Percentiles rank a stretch among this genome's conserved stretches.
Conservation (phyloP, 441 rosid genomes). For the Raphanus hybrid region DNA sequence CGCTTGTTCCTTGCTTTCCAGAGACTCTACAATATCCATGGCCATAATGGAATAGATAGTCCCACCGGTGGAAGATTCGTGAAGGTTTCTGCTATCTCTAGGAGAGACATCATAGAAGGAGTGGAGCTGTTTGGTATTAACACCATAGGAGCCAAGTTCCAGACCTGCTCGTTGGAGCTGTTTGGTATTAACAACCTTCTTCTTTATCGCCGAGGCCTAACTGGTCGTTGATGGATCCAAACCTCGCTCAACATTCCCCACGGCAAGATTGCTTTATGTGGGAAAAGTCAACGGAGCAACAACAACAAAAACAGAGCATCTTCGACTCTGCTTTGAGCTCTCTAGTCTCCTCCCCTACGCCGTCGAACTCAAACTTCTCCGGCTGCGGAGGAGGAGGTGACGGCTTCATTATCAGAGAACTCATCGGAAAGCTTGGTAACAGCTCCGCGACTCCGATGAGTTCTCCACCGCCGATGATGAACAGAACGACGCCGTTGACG, state of each 20-base stretch:
- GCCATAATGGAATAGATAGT: too few species aligned
- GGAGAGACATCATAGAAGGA: too few species aligned
- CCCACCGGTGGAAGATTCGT: too few species aligned
- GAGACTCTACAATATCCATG: too few species aligned
- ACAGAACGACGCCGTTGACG: constrained; percentile 54
- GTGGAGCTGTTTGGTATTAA: too few species aligned
- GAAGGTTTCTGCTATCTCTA: too few species aligned
- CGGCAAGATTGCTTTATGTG: constrained; percentile 45
- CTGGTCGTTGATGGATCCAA: constrained; percentile 49
- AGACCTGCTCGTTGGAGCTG: too few species aligned
- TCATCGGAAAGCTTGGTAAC: not conserved
- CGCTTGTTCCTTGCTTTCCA: too few species aligned
- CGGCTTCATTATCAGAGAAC: not conserved
- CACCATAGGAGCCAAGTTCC: too few species aligned
- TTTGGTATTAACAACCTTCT: constrained; percentile 5
- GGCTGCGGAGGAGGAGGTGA: constrained; percentile 17
- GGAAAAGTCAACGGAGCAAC: constrained; percentile 52
- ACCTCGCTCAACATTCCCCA: constrained; percentile 43
- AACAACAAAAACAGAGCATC: constrained; percentile 19
- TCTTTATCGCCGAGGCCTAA: constrained; percentile 34
- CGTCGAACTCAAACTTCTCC: constrained; percentile 47
- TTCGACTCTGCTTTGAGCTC: constrained; percentile 55
- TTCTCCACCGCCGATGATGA: constrained; percentile 56
- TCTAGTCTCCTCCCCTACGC: constrained; percentile 54
- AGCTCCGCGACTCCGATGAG: constrained; percentile 39